Evolutionary conservation across 768 basidiomycete genomes (phyloP).

Genomic region (Tephrocybe sp.): DNA sequence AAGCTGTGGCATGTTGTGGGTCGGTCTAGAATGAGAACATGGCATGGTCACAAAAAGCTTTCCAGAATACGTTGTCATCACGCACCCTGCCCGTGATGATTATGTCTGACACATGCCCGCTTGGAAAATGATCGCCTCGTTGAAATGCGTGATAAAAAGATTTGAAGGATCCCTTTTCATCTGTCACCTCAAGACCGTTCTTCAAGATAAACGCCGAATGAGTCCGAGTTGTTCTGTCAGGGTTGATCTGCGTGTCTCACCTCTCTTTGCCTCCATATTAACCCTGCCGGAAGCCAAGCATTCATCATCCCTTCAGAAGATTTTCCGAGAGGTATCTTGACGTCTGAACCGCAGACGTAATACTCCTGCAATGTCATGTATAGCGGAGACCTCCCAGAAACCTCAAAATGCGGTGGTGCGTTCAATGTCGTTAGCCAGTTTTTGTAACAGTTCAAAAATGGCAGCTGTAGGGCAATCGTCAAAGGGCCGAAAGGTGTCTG

Average conservation of each 20-base stretch:
- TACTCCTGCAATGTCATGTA: slow-evolving; percentile 50
- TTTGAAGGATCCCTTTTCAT: slow-evolving; percentile 33
- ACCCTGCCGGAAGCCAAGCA: slow-evolving; percentile 45
- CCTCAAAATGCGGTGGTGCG: slow-evolving; percentile 32
- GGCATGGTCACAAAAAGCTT: not conserved
- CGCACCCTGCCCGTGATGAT: slow-evolving; percentile 53
- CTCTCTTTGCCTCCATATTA: slow-evolving; percentile 33
- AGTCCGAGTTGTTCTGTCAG: slow-evolving; percentile 42
- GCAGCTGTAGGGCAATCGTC: slow-evolving; percentile 28
- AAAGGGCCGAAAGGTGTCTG: not conserved
- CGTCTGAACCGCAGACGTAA: slow-evolving; percentile 33
- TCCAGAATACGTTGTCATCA: slow-evolving; percentile 5
- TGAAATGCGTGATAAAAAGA: slow-evolving; percentile 38
- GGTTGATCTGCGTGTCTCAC: slow-evolving; percentile 33
- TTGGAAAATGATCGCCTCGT: slow-evolving; percentile 17
- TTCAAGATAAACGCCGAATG: slow-evolving; percentile 41
- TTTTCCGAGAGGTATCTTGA: slow-evolving; percentile 33
- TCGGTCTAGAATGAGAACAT: slow-evolving; percentile 40
- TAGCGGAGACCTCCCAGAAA: slow-evolving; percentile 41
- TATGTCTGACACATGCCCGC: slow-evolving; percentile 37
- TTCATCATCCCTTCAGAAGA: slow-evolving; percentile 35
- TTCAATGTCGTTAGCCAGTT: slow-evolving; percentile 31
- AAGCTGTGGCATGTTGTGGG: slow-evolving; percentile 43
- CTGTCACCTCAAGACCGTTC: slow-evolving; percentile 46
- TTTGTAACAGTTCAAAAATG: slow-evolving; percentile 35